phyloP scores from a whole-genome alignment of 345 rosid species.

The Limnanthes douglasii region DNA sequence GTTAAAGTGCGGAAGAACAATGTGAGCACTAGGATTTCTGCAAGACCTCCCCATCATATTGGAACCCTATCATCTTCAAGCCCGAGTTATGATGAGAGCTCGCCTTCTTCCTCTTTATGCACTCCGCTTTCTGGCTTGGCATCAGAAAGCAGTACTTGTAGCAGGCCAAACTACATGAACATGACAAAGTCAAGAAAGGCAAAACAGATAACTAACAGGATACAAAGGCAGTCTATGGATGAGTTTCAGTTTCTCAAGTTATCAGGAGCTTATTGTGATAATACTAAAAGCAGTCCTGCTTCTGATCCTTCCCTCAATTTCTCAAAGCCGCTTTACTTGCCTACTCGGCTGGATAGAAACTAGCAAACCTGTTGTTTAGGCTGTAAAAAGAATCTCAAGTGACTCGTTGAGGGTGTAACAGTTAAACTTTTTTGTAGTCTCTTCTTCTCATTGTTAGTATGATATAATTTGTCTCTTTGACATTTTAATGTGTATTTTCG shows the following conservation, averaged over 20 bases:
- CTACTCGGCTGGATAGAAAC: constrained; percentile 22
- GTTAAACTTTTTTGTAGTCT: too few relatives aligned
- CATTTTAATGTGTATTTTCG: too few relatives aligned
- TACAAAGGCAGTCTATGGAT: constrained; percentile 76
- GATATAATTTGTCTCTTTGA: too few relatives aligned
- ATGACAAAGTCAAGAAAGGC: constrained; percentile 86
- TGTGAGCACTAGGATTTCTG: constrained; percentile 63
- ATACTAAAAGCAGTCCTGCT: constrained; percentile 19
- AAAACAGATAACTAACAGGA: constrained; percentile 34
- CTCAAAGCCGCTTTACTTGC: constrained; percentile 33
- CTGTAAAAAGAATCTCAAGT: too few relatives aligned
- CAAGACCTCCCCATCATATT: constrained; percentile 35
- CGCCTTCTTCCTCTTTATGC: constrained; percentile 69
- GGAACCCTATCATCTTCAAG: constrained; percentile 48
- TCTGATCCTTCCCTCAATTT: constrained; percentile 30
- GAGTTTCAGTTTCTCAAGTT: constrained; percentile 66
- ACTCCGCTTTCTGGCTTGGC: constrained; percentile 51
- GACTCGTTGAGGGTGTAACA: too few relatives aligned
- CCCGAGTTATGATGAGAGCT: constrained; percentile 61
- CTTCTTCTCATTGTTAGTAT: too few relatives aligned
- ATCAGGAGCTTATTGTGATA: constrained; percentile 26
- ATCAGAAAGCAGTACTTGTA: constrained; percentile 27
- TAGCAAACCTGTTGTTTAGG: too few relatives aligned
- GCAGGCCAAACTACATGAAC: constrained; percentile 71
- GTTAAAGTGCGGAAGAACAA: constrained; percentile 57